These are phyloP conservation scores for Micractinium conductrix DNA, from an alignment of 139 green algal genomes.

Conservation along the genomic window DNA sequence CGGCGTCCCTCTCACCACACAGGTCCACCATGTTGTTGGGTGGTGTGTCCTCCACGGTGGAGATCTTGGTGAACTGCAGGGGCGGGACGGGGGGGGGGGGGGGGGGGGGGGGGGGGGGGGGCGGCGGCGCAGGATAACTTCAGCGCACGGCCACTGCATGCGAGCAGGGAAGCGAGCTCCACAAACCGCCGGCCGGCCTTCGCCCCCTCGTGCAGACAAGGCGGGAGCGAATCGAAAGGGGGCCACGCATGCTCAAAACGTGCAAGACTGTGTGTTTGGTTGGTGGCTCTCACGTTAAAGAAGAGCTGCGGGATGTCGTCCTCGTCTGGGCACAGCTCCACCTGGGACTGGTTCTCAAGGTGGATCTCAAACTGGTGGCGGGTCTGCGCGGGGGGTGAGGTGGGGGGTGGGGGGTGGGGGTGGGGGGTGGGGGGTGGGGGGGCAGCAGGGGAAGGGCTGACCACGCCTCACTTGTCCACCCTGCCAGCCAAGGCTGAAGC, in stretches of 20 bases:
- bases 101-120: neutral
- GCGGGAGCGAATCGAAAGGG: too few species aligned
- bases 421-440: neutral
- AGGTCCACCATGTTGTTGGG: conserved; percentile 84
- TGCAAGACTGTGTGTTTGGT: neutral
- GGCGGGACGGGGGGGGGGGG: neutral
- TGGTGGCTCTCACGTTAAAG: conserved; percentile 66
- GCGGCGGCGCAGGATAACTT: neutral
- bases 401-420: neutral
- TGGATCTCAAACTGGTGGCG: conserved; percentile 92
- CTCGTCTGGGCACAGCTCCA: conserved; percentile 68
- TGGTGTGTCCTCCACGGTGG: conserved; percentile 73
- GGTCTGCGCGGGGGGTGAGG: neutral
- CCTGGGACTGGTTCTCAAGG: conserved; percentile 70
- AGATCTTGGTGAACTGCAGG: conserved; percentile 85
- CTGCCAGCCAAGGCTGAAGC: too few species aligned
- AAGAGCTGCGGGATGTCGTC: conserved; percentile 70
- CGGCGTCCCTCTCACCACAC: conserved; percentile 53
- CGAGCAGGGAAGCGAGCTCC: neutral
- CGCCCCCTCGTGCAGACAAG: neutral
- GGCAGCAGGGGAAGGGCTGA: too few species aligned
- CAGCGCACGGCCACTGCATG: too few species aligned
- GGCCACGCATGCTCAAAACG: too few species aligned
- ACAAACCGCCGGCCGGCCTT: neutral
- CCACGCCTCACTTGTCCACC: too few species aligned